Evolutionary conservation across 2,329 filamentous ascomycete species (phyloP), one percentile per base, ranked within the genome.

Genomic region (Chaetomium olivaceum): DNA sequence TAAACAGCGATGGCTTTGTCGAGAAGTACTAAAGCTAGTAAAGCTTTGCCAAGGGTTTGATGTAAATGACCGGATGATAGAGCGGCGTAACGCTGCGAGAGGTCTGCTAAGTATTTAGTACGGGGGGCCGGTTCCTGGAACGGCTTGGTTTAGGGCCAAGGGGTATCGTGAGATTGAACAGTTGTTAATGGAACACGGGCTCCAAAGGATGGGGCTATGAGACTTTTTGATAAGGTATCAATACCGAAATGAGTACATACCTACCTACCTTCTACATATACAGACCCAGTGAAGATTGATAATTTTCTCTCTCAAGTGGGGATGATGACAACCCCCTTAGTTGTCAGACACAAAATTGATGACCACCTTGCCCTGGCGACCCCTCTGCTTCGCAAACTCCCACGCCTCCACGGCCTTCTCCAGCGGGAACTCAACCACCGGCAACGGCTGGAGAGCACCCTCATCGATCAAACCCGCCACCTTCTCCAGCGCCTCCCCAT

Each of bases 331-430:
- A 16, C 36, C 1, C 4, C 11, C 36, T 19, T 6, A 43, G 36
- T 43, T 43, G 36, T 19, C 46, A n/a, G 27, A 11, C n/a, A 61
- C 62, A 69, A 76, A 76, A 5, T 70, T 66, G 25, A 77, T 72
- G 0, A 76, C 72, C 0, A 67, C 71, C 57, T 77, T 76, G 6
- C 70, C 71, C 6, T 59, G 61, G 11, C 71, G 68, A 2, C 69
- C 64, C 33, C 75, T 66, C 36, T 66, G 61, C 2, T 59, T 51
- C 0, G 73, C 71, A 66, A 70, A 68, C 23, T 64, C 51, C 74
- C 75, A 76, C 1, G 74, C 75, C 48, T 72, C 68, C 3, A 71
- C 59, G 0, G 70, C 74, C 11, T 69, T n/a, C 2, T 71, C 68
- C 16, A 69, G 61, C 0, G 64, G 51, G 59, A 75, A 77, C 33